A percentile compares a stretch with the other conserved stretches of the same genome.
phyloP scores from a whole-genome alignment of 1,139 yeast species.

The Suhomyces panamericanus region DNA sequence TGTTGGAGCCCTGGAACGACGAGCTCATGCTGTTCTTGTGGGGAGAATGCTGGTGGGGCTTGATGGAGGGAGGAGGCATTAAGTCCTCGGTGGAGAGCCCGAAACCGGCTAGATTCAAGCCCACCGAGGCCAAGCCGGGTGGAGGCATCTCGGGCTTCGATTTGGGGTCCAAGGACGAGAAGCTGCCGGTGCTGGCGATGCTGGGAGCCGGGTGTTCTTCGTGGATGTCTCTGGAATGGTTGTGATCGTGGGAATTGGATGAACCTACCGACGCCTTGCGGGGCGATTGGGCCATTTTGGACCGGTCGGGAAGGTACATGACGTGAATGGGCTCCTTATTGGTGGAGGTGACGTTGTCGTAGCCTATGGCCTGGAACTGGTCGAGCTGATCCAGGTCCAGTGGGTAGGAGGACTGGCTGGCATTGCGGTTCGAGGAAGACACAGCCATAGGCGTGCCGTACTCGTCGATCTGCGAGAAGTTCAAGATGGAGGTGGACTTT shows the following conservation, averaged over 20 bases:
- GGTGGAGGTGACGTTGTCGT: constrained; percentile 26
- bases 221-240: not conserved
- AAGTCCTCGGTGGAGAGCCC: constrained; percentile 32
- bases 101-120: constrained; percentile 26
- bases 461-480: constrained; percentile 13
- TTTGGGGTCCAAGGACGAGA: constrained; percentile 36
- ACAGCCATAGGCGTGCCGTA: not conserved
- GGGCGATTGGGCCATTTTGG: constrained; percentile 13
- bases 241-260: constrained; percentile 6
- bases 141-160: constrained; percentile 12
- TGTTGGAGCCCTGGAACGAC: constrained; percentile 15
- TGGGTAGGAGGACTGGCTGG: constrained; percentile 3
- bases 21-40: constrained; percentile 2
- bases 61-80: constrained; percentile 24
- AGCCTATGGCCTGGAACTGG: constrained; percentile 38
- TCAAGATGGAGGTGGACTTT: constrained; percentile 18
- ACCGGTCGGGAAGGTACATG: constrained; percentile 28
- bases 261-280: constrained; percentile 21
- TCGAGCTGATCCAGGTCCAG: constrained; percentile 10
- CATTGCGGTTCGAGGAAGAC: constrained; percentile 5
- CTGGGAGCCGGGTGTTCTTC: constrained; percentile 6
- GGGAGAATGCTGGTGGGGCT: constrained; percentile 10
- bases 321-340: constrained; percentile 34
- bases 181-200: constrained; percentile 12
- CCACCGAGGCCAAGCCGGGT: constrained; percentile 20